Percentiles rank a stretch among this genome's conserved stretches.
Evolutionary conservation across 495 filamentous ascomycete genomes (phyloP).

Genomic region (Penicillium egyptiacum): DNA sequence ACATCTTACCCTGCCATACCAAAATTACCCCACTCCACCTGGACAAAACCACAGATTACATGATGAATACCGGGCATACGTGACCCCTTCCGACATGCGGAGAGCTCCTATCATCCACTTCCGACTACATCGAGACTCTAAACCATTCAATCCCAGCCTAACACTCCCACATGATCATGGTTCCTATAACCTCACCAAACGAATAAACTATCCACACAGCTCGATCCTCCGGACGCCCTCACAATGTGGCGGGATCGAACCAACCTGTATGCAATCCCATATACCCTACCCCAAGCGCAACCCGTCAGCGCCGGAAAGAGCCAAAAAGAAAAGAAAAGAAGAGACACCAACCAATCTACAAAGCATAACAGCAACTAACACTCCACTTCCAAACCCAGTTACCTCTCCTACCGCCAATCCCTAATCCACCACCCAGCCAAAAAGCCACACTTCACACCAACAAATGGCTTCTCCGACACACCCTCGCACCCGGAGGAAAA

Average conservation of each 20-base stretch:
- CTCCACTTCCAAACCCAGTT: slow-evolving; percentile 53
- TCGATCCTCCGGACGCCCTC: slow-evolving; percentile 28
- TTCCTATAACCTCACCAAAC: slow-evolving; percentile 1
- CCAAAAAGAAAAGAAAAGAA: neutral
- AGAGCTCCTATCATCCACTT: slow-evolving; percentile 11
- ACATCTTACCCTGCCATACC: neutral
- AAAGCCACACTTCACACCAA: slow-evolving; percentile 67
- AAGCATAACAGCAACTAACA: slow-evolving; percentile 6
- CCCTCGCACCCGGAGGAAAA: slow-evolving; percentile 70
- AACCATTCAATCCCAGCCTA: neutral
- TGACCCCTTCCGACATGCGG: slow-evolving; percentile 12
- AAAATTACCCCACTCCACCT: slow-evolving; percentile 3
- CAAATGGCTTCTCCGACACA: slow-evolving; percentile 72
- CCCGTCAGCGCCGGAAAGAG: neutral
- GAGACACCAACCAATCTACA: neutral
- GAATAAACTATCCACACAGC: slow-evolving; percentile 20
- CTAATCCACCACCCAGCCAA: slow-evolving; percentile 93
- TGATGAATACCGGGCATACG: slow-evolving; percentile 11
- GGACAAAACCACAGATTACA: slow-evolving; percentile 6
- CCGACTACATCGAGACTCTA: slow-evolving; percentile 2
- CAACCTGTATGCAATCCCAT: slow-evolving; percentile 68
- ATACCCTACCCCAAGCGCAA: slow-evolving; percentile 6
- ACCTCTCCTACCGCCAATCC: slow-evolving; percentile 97
- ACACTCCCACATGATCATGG: slow-evolving; percentile 18
- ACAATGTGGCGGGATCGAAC: slow-evolving; percentile 98